These are phyloP conservation scores for Neoboletus brunneissimus DNA, from an alignment of 768 basidiomycete genomes.

Conservation along the genomic window DNA sequence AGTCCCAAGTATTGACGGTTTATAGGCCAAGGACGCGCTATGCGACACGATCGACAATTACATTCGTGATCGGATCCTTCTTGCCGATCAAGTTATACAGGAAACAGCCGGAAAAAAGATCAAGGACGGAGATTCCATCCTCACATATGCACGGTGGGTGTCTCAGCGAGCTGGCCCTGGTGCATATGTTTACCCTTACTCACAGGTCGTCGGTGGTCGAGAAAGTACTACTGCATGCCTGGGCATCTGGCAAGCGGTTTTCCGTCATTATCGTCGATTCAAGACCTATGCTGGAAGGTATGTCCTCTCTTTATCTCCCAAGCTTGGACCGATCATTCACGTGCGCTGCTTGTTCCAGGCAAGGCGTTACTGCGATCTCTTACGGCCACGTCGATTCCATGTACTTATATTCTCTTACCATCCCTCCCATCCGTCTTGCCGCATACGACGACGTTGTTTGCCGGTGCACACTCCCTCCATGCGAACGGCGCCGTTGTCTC, in stretches of 20 bases:
- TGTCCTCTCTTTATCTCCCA: neutral
- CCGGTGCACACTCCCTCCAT: slow-evolving; percentile 93
- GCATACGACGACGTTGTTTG: slow-evolving; percentile 78
- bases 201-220: slow-evolving; percentile 91
- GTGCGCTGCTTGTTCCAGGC: slow-evolving; percentile 43
- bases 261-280: slow-evolving; percentile 94
- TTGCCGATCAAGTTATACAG: slow-evolving; percentile 92
- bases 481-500: slow-evolving; percentile 94
- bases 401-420: slow-evolving; percentile 90
- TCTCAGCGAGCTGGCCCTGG: neutral
- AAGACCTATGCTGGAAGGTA: slow-evolving; percentile 90
- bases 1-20: slow-evolving; percentile 1
- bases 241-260: slow-evolving; percentile 71
- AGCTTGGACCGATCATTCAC: neutral
- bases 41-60: slow-evolving; percentile 88
- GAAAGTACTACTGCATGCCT: slow-evolving; percentile 78
- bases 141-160: slow-evolving; percentile 86
- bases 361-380: slow-evolving; percentile 74
- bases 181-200: slow-evolving; percentile 3
- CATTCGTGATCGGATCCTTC: slow-evolving; percentile 88
- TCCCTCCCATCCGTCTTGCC: slow-evolving; percentile 78
- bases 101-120: slow-evolving; percentile 90
- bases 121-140: slow-evolving; percentile 86
- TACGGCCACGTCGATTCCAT: slow-evolving; percentile 66
- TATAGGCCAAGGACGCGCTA: slow-evolving; percentile 82